A percentile compares a stretch with the other conserved stretches of the same genome.
Evolutionary conservation across 495 filamentous ascomycete species (phyloP).

Genomic region (Xylaria grammica): DNA sequence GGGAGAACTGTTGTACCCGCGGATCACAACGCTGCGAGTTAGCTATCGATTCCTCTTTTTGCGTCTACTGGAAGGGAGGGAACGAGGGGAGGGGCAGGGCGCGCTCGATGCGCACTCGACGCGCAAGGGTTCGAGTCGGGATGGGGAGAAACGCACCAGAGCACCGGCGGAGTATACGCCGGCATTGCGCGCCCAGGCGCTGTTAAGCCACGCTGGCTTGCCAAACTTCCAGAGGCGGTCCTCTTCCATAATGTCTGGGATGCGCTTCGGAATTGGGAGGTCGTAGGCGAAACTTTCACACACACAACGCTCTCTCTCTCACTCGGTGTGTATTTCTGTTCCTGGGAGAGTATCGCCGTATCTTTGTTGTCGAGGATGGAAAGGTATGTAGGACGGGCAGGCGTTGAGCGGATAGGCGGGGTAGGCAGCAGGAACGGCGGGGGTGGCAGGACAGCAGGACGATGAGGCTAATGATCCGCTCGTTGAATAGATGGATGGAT

Average conservation of each 20-base stretch:
- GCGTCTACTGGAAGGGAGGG: not conserved
- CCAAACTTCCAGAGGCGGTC: conserved; percentile 78
- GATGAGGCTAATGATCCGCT: not conserved
- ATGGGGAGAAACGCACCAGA: conserved; percentile 64
- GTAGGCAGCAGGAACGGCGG: no score
- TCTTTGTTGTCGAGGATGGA: no score
- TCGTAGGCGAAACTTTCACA: not conserved
- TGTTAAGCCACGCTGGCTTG: conserved; percentile 90
- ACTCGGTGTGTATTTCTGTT: no score
- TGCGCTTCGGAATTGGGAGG: conserved; percentile 4
- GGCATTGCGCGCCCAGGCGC: conserved; percentile 76
- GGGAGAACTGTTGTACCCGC: conserved; percentile 73
- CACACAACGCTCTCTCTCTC: no score
- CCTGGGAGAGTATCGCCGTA: no score
- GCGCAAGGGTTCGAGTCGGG: not conserved
- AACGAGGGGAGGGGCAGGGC: not conserved
- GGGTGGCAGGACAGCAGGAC: no score
- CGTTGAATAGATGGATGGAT: no score
- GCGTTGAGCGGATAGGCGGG: no score
- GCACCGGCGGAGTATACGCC: conserved; percentile 86
- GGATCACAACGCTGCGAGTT: not conserved
- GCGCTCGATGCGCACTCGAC: not conserved
- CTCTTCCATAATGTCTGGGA: conserved; percentile 53
- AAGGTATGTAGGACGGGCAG: no score
- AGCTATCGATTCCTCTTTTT: not conserved